Percentiles rank a stretch among this genome's conserved stretches.
These are phyloP conservation scores for Sporothrix brunneoviolacea DNA, from an alignment of 2,329 filamentous ascomycete species.

Conservation along the genomic window DNA sequence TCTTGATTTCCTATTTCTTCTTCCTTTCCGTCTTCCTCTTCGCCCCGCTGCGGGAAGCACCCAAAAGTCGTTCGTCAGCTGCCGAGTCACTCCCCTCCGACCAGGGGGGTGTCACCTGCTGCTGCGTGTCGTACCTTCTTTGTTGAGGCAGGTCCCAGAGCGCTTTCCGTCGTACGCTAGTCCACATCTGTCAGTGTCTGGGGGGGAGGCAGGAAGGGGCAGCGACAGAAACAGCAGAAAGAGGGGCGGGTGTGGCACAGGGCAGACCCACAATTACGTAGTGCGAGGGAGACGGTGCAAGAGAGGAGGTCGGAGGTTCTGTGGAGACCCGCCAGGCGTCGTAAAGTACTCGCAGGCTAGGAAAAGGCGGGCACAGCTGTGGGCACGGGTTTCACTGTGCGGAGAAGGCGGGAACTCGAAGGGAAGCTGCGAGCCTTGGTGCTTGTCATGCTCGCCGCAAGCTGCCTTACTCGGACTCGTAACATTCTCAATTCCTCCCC, in stretches of 20 bases:
- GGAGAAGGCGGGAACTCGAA: too few relatives aligned
- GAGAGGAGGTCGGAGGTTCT: background rate
- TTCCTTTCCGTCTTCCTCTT: background rate
- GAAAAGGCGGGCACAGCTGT: too few relatives aligned
- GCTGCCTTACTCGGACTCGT: too few relatives aligned
- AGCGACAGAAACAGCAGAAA: too few relatives aligned
- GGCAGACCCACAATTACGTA: constrained; percentile 6
- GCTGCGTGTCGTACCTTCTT: background rate
- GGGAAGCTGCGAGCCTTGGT: constrained; percentile 6
- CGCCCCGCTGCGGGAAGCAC: background rate
- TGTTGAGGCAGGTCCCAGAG: too few relatives aligned
- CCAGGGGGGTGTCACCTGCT: background rate
- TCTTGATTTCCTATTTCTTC: too few relatives aligned
- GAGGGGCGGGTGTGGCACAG: too few relatives aligned
- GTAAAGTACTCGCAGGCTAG: too few relatives aligned
- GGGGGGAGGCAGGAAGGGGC: background rate
- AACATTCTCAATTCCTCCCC: background rate
- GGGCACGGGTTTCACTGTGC: too few relatives aligned
- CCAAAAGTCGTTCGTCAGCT: background rate
- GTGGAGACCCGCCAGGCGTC: background rate
- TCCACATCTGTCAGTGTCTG: background rate
- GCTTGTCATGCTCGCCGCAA: background rate
- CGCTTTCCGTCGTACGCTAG: too few relatives aligned
- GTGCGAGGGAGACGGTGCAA: background rate
- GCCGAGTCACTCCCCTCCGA: background rate